Conservation (phyloP, 768 basidiomycete species). For the Zangia roseola region DNA sequence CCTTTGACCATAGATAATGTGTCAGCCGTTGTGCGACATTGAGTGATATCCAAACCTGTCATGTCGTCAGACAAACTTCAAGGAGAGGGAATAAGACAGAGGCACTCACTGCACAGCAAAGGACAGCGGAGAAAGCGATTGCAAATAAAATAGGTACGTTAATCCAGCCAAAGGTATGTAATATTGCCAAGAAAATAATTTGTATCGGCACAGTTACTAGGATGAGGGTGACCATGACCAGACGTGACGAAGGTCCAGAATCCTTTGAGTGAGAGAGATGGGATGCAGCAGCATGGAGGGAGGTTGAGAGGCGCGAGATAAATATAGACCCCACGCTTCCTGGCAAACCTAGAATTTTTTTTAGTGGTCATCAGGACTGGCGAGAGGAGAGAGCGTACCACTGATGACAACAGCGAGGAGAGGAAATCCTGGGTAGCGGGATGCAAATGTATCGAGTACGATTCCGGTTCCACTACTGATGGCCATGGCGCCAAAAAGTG, state of each 20-base stretch:
- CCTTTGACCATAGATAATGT: conserved; percentile 71
- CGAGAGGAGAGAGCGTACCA: conserved; percentile 43
- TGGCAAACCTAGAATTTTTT: conserved; percentile 61
- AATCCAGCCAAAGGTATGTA: conserved; percentile 76
- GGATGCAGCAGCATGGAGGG: conserved; percentile 56
- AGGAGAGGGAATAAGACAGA: background rate
- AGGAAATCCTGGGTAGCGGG: conserved; percentile 83
- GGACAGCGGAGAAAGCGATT: conserved; percentile 64
- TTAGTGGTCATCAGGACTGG: background rate
- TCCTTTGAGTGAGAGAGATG: conserved; percentile 3
- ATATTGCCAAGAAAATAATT: conserved; percentile 65
- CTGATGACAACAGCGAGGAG: conserved; percentile 86
- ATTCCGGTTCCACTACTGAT: conserved; percentile 89
- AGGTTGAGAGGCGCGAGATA: conserved; percentile 87
- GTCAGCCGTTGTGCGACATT: conserved; percentile 65
- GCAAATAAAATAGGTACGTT: conserved; percentile 67
- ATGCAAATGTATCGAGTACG: conserved; percentile 87
- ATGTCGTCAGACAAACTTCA: background rate
- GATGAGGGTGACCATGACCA: conserved; percentile 70
- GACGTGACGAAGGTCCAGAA: conserved; percentile 38
- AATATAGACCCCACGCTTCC: conserved; percentile 90
- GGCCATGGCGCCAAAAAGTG: conserved; percentile 86
- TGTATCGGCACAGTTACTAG: conserved; percentile 79
- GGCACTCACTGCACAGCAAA: conserved; percentile 70
- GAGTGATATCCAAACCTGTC: conserved; percentile 71